Evolutionary conservation across 2,329 filamentous ascomycete species (phyloP).

Genomic region (Colletotrichum sp.): DNA sequence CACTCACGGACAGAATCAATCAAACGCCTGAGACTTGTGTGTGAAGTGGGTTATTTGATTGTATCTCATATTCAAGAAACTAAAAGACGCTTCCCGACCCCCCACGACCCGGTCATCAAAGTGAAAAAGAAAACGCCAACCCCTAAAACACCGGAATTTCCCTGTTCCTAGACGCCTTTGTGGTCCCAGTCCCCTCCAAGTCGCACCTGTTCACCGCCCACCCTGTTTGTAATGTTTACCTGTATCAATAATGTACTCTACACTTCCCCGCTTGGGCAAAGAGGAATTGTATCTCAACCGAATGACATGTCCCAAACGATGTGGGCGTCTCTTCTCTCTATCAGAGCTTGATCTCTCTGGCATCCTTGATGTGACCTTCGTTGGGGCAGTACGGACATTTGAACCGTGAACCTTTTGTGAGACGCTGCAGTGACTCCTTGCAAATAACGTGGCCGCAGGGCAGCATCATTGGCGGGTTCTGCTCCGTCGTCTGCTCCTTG

Average conservation of each 20-base stretch:
- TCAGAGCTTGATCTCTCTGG: slow-evolving; percentile 72
- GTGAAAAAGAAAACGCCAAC: background rate
- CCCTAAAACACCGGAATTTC: background rate
- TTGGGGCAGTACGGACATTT: slow-evolving; percentile 97
- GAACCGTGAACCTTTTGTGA: slow-evolving; percentile 81
- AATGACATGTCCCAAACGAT: background rate
- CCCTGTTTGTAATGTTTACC: slow-evolving; percentile 21
- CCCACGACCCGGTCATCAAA: background rate
- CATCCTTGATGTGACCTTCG: slow-evolving; percentile 80
- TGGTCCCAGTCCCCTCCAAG: background rate
- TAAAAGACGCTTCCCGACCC: background rate
- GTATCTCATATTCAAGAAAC: background rate
- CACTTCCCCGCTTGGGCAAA: background rate
- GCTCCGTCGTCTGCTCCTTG: slow-evolving; percentile 93
- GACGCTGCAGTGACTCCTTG: slow-evolving; percentile 77
- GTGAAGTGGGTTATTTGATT: background rate
- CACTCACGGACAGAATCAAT: background rate
- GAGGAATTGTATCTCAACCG: background rate
- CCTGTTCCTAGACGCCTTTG: background rate
- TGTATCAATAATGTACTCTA: background rate
- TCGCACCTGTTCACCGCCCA: background rate
- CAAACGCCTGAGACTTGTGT: background rate
- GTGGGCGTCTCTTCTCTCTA: background rate
- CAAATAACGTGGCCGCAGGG: slow-evolving; percentile 95
- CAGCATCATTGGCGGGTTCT: slow-evolving; percentile 96